Evolutionary conservation across 2,329 filamentous ascomycete genomes (phyloP), one percentile per base, ranked within the genome.

Genomic region (Neurospora sp.): DNA sequence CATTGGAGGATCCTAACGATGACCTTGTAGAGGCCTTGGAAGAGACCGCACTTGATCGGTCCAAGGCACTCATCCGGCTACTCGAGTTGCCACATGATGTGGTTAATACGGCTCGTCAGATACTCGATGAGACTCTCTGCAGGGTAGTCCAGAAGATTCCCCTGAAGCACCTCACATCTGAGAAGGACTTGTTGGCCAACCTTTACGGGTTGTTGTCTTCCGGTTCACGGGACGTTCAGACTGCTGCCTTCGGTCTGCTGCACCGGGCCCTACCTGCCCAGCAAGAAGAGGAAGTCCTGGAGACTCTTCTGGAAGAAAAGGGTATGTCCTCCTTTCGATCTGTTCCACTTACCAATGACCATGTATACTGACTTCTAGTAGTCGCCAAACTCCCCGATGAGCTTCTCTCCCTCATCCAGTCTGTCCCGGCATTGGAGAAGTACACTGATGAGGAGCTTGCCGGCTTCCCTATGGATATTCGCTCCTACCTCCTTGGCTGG

Each of bases 401-500:
- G 79, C 84, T 98, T 0, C 80, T 97, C 0, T 96, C 93, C 0
- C 84, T 98, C 1, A 84, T 98, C 15, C 85, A 96, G 0, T 91
- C 96, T 72, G 85, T 91, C 0, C 92, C 95, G 0, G 89, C 89
- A 0, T 83, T 92, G 2, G 86, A 91, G n/a, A 84, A 84, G 13
- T 87, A 93, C 66, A 84, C 86, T 0, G 88, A 91, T 66, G 86
- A 90, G 9, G 83, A 86, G 42, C 88, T 93, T 28, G 85, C 89
- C 5, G 83, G 87, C 17, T 91, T 94, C 75, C 93, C 93, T 11
- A 82, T 88, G 0, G 77, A 86, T 0, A 83, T 97, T 67, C 88
- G 93, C 68, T 89, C 90, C 10, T 99, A 97, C 76, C 84, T 99
- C 2, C 83, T 97, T 38, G 91, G 93, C 11, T 99, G 96, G 96